Percentiles rank a stretch among this genome's conserved stretches.
These are phyloP conservation scores for Hanseniaspora meyeri DNA, from an alignment of 805 yeast genomes.

Conservation along the genomic window DNA sequence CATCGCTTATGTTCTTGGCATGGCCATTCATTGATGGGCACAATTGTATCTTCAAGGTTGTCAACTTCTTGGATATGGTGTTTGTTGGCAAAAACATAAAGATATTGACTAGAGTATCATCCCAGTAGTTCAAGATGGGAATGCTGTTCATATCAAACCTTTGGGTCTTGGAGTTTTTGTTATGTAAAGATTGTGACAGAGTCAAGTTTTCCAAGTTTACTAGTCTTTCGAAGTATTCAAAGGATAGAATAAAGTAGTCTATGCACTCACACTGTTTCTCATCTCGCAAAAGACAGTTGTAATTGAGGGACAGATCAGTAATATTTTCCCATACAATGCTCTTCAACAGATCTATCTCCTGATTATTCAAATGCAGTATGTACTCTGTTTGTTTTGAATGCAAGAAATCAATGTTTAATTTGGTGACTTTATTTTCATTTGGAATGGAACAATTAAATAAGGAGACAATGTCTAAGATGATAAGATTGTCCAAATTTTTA, in stretches of 20 bases:
- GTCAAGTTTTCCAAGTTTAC: neutral
- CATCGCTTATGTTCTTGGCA: conserved; percentile 10
- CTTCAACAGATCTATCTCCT: neutral
- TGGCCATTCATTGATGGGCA: conserved; percentile 12
- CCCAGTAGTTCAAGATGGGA: conserved; percentile 1
- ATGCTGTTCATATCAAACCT: conserved; percentile 8
- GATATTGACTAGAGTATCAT: neutral
- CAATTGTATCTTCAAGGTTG: neutral
- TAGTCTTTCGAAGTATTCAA: neutral
- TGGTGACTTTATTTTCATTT: neutral
- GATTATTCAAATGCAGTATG: neutral
- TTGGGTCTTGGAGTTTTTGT: neutral
- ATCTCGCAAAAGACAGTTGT: conserved; percentile 1
- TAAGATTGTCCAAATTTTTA: neutral
- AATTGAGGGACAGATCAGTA: neutral
- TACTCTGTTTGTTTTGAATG: neutral
- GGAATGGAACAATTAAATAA: neutral
- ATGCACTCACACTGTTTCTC: neutral
- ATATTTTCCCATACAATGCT: neutral
- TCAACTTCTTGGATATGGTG: neutral
- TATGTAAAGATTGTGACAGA: neutral
- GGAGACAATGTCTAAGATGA: neutral
- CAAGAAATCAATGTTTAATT: neutral
- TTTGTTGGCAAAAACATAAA: neutral
- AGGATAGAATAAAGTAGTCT: neutral